Evolutionary conservation across 176 grass and related monocot genomes (phyloP), one percentile per base, ranked within the genome.

Genomic region (Cenchrus purpureus): DNA sequence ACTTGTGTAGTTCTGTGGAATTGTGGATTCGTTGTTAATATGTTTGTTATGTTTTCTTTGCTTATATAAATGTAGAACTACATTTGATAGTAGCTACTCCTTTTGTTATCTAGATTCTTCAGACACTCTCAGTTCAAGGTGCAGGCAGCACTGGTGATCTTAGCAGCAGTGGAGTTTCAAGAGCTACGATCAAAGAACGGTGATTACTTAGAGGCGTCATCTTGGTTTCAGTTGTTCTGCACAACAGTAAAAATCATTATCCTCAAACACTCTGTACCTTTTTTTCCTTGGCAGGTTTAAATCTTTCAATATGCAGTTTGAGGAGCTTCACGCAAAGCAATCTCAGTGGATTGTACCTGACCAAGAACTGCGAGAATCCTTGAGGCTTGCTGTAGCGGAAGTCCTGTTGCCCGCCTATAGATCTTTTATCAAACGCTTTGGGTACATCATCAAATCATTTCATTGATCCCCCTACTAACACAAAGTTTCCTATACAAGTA

Each of bases 271-370:
- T 46, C 29, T 5, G 42, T 19, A 5, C 55, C 31, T 70, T 68
- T 79, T n/a, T 78, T 7, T 22, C 32, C 10, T 83, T 78, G 51
- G 48, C 80, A 98, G 97, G 86, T 98, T 98, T 62, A 95, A 98
- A 76, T 88, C 89, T 54, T 98, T 98, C 87, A 98, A 95, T 62
- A 76, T 85, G 43, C 97, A 95, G 71, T 98, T 98, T 43, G 97
- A 98, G 89, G 97, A 98, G 65, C 87, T 98, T 49, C 93, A 93
- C 3, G 78, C 80, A 6, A 95, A 95, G 71, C 97, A 98, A 81
- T 98, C 93, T 17, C 93, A 94, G 69, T 98, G 97, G 97, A 90
- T 85, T 4, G 89, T 98, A 88, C 93, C 93, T 56, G 97, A 98
- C 68, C 91, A 89, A 48, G 97, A 98, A 78, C 81, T 98, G 53